Evolutionary conservation across 257 asterid genomes (phyloP), one percentile per base, ranked within the genome.

Genomic region (Penstemon newberryi): DNA sequence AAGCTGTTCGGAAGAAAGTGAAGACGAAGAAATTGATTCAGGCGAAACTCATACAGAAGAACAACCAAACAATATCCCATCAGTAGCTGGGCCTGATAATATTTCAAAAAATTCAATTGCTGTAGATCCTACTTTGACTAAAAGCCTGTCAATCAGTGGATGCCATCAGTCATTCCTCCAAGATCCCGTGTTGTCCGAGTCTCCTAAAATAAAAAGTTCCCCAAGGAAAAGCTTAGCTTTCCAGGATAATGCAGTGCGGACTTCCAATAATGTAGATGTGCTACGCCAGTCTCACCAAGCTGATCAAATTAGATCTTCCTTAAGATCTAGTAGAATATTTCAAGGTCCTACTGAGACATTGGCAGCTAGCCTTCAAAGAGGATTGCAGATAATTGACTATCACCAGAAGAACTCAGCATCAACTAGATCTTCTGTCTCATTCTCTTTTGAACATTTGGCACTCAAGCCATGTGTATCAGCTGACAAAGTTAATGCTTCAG

Each of bases 331-430:
- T 72, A 82, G 84, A 76, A 73, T 84, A 37, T 86, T 89, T 76
- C 83, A 87, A 12, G 96, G 96, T 57, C 85, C 89, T 19, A 78
- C 95, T 0, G 96, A 94, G 70, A 86, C 93, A 65, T 76, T 94
- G 80, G 96, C 87, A 72, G 96, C 96, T 44, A 94, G 99, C 77
- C 95, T 94, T 52, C 89, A 89, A 41, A 86, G 88, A 76, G 99
- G 99, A 45, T 77, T 91, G 65, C 89, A 89, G 83, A 84, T 94
- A 18, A 89, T 94, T 33, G 96, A 91, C 52, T 65, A 79, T 83
- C 99, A 91, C 74, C 96, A 89, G 81, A 82, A 77, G 82, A 91
- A 80, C 78, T 83, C 96, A 8, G 67, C 79, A 7, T 81, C 87
- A 15, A 74, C 85, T 63, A 85, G 89, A 75, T 86, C 99, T 18